Percentiles rank a stretch among this genome's conserved stretches.
phyloP scores from a whole-genome alignment of 2,329 filamentous ascomycete species.

The Colletotrichum limetticola region DNA sequence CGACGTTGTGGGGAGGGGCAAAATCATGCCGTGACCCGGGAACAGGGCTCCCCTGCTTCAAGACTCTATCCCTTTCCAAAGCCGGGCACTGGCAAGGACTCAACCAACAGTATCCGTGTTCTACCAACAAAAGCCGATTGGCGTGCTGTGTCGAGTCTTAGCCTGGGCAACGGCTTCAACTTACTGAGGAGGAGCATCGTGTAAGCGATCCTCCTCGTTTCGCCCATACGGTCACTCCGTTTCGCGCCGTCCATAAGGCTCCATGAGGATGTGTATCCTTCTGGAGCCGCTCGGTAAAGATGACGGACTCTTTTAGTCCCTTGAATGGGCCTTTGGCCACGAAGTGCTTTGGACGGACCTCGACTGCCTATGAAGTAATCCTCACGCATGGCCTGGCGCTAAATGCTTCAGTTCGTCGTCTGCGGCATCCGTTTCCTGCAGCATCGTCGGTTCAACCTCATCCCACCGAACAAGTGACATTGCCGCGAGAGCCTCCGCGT shows the following conservation, averaged over 20 bases:
- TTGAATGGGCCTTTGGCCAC: background rate
- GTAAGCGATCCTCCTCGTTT: background rate
- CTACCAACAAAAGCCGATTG: background rate
- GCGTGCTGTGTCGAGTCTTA: background rate
- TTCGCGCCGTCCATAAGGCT: background rate
- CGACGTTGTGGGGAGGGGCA: constrained; percentile 5
- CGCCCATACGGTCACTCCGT: background rate
- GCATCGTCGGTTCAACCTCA: background rate
- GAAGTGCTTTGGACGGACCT: constrained; percentile 1
- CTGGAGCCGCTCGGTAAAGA: background rate
- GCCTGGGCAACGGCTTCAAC: background rate
- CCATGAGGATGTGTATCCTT: background rate
- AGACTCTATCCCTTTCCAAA: background rate
- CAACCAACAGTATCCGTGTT: background rate
- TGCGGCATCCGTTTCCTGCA: constrained; percentile 1
- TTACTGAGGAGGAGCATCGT: background rate
- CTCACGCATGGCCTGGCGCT: no score
- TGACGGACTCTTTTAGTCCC: background rate
- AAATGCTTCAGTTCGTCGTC: background rate
- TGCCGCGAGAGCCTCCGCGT: background rate
- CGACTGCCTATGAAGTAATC: no score
- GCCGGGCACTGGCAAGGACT: background rate
- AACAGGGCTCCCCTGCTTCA: constrained; percentile 6
- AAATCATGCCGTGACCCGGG: background rate
- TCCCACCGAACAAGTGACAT: background rate